phyloP scores from a whole-genome alignment of 352 stramenopile genomes.

The Aphanomyces cochlioides region DNA sequence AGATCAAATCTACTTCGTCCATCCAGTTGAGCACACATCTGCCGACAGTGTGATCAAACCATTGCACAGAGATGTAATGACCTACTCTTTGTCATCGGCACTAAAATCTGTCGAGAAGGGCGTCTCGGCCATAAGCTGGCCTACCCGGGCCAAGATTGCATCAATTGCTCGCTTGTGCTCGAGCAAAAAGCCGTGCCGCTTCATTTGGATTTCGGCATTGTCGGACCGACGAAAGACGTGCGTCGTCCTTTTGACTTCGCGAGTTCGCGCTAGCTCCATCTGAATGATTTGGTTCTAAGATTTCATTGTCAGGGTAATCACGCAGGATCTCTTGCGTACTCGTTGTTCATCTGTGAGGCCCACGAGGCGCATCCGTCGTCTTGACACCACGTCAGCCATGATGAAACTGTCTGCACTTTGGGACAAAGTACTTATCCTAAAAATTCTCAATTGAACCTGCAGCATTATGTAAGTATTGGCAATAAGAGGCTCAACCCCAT shows the following conservation, averaged over 20 bases:
- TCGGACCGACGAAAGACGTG: not conserved
- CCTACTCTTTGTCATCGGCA: slow-evolving; percentile 14
- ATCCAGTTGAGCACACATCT: slow-evolving; percentile 21
- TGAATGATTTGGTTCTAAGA: slow-evolving; percentile 2
- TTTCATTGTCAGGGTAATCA: too few relatives aligned
- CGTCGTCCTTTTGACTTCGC: slow-evolving; percentile 1
- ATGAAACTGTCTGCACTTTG: too few relatives aligned
- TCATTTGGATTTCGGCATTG: not conserved
- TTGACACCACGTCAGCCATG: too few relatives aligned
- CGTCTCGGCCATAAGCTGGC: not conserved
- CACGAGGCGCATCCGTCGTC: too few relatives aligned
- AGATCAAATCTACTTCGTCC: slow-evolving; percentile 20
- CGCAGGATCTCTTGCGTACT: too few relatives aligned
- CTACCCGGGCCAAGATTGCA: slow-evolving; percentile 7
- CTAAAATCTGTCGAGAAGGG: slow-evolving; percentile 10
- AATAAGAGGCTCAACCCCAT: too few relatives aligned
- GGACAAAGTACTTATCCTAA: too few relatives aligned
- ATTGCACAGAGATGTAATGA: too few relatives aligned
- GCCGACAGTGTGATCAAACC: not conserved
- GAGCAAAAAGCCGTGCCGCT: slow-evolving; percentile 20
- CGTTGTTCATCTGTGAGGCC: too few relatives aligned
- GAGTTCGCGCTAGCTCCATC: slow-evolving; percentile 2
- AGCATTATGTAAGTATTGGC: too few relatives aligned
- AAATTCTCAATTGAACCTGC: too few relatives aligned
- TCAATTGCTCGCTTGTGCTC: slow-evolving; percentile 1